Evolutionary conservation across 768 basidiomycete species (phyloP), one percentile per base, ranked within the genome.

Genomic region (Hemileccinum rubropunctum): DNA sequence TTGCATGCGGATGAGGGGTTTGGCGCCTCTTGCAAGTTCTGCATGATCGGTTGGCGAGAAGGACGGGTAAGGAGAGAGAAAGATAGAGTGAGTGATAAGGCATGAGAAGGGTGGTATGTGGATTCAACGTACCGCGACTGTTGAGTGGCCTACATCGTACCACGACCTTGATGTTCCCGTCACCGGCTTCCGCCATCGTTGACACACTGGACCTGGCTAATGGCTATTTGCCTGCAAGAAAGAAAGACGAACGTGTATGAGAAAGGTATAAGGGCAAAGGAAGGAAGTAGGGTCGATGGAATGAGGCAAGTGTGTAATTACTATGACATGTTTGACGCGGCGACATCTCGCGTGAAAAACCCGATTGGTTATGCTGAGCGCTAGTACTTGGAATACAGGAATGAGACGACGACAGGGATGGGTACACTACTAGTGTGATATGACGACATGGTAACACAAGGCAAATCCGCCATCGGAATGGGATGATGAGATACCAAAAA

Each of bases 131-230:
- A 94, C 94, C 95, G 71, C 95, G 86, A 64, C 86, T 73, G 69
- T 99, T 99, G 73, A 98, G 86, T 47, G 95, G 95, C 59, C 95
- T 81, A 77, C 95, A 98, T 85, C 95, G 89, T 57, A 90, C 86
- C 43, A 90, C 88, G 70, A 92, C 89, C 75, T 91, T 91, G 78
- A 91, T 91, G 73, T 91, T 91, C 48, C 88, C 89, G 67, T 89
- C 88, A 59, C 86, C 88, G 60, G 76, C 77, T 69, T 89, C 88
- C 48, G 83, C 79, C 87, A 89, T 87, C 40, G 62, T 67, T 51
- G 20, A 63, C 51, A 46, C 56, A n/a, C n/a, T n/a, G n/a, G n/a
- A n/a, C n/a, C n/a, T n/a, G 27, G 27, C 44, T 52, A 50, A 42
- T 50, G 21, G 45, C 39, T 43, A 27, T 45, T 50, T 53, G 41